Evolutionary conservation across 805 yeast genomes (phyloP), one percentile per base, ranked within the genome.

Genomic region (Tanozyma kutaoensis): DNA sequence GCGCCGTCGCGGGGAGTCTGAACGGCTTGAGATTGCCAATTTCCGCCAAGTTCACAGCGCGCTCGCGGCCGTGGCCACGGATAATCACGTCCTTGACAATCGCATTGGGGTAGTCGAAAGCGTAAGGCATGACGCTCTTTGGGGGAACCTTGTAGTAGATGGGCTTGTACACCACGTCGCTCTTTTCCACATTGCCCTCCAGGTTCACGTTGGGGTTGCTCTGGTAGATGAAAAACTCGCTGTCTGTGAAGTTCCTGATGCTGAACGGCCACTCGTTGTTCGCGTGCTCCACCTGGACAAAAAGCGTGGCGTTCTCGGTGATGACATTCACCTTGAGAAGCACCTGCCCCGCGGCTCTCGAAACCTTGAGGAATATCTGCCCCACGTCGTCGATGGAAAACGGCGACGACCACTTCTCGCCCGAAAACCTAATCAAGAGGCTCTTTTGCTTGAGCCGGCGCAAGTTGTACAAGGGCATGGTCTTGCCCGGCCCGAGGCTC

Each of bases 21-120:
- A 88, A 80, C 0, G 97, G 97, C 33, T 76, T 73, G 34, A 85
- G 58, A 33, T 77, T 77, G 14, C 99, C 99, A 40, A 91, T 88
- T 48, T 91, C 97, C 0, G 94, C 91, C 28, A 91, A 52, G 42
- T 84, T 93, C 13, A 93, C 66, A 25, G 72, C 70, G 32, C 96
- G 63, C 43, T 79, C 86, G 16, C 76, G 62, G 1, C 80, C 79
- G 26, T 76, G 76, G 8, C 78, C 63, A 32, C 85, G 61, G 19
- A 91, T 50, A 3, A 84, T 64, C 18, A 91, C 52, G 43, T 86
- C 95, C 47, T 85, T 86, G 24, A 76, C 67, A 8, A 69, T 56
- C 0, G 95, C 96, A 28, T 93, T 84, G 1, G 98, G 98, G 52
- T 69, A 91, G 48, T 91, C 98, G 86, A 95, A 91, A 0, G 98